Percentiles rank a stretch among this genome's conserved stretches.
Evolutionary conservation across 2,329 filamentous ascomycete species (phyloP).

Genomic region (Fusarium euwallaceae): DNA sequence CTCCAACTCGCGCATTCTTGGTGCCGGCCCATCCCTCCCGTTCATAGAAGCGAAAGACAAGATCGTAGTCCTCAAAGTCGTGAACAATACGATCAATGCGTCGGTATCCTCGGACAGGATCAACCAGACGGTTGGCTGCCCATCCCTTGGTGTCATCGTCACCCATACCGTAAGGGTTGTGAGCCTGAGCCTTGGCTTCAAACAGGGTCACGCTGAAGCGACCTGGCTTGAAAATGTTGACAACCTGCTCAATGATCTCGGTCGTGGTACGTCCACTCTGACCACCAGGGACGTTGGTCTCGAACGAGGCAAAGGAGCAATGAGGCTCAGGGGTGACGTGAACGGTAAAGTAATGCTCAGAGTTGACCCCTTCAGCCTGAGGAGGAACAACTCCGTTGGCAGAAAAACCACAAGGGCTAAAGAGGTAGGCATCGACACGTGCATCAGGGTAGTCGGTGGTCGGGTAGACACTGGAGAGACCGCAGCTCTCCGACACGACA

Average conservation of each 20-base stretch:
- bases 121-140: slow-evolving; percentile 70
- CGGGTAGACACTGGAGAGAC: slow-evolving; percentile 90
- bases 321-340: slow-evolving; percentile 97
- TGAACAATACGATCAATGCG: slow-evolving; percentile 96
- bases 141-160: slow-evolving; percentile 55
- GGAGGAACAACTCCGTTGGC: slow-evolving; percentile 96
- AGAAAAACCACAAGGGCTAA: slow-evolving; percentile 96
- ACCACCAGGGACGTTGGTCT: slow-evolving; percentile 94
- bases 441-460: slow-evolving; percentile 90
- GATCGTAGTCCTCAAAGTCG: slow-evolving; percentile 95
- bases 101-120: slow-evolving; percentile 86
- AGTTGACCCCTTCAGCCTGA: slow-evolving; percentile 59
- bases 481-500: slow-evolving; percentile 90
- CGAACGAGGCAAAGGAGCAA: slow-evolving; percentile 97
- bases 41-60: slow-evolving; percentile 97
- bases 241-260: slow-evolving; percentile 93
- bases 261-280: slow-evolving; percentile 90
- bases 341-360: slow-evolving; percentile 95
- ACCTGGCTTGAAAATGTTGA: slow-evolving; percentile 96
- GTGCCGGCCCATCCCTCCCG: slow-evolving; percentile 79
- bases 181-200: slow-evolving; percentile 79
- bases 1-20: slow-evolving; percentile 67
- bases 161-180: slow-evolving; percentile 56
- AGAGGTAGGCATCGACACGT: slow-evolving; percentile 94
- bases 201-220: slow-evolving; percentile 98